Evolutionary conservation across 1,139 yeast genomes (phyloP).

Genomic region (Citeromyces hawaiiensis): DNA sequence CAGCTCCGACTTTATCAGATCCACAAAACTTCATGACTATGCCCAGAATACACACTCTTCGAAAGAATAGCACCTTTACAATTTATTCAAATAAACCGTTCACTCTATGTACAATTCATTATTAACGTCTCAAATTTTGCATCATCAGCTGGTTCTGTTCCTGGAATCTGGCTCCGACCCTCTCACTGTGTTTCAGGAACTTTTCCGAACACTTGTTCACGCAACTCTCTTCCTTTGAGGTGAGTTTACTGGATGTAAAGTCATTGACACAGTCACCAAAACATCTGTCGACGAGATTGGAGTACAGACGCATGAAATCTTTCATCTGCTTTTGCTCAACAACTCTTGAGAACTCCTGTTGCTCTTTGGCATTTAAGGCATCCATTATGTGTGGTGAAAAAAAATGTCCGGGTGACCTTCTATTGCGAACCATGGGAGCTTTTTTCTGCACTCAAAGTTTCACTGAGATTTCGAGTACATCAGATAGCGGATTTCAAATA

Average conservation of each 20-base stretch:
- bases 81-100: no score
- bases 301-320: conserved; percentile 94
- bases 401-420: neutral
- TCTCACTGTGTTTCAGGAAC: conserved; percentile 94
- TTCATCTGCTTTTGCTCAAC: conserved; percentile 98
- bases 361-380: conserved; percentile 81
- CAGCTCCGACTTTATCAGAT: no score
- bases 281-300: conserved; percentile 91
- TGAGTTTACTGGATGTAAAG: conserved; percentile 82
- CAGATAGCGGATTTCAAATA: no score
- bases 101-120: no score
- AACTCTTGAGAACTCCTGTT: conserved; percentile 88
- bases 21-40: no score
- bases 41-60: no score
- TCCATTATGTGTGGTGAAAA: conserved; percentile 33
- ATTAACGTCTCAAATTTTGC: conserved; percentile 25
- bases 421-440: no score
- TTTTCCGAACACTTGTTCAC: conserved; percentile 90
- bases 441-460: no score
- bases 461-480: no score
- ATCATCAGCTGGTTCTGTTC: conserved; percentile 68
- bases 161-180: conserved; percentile 98
- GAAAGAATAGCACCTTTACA: no score
- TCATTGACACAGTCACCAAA: conserved; percentile 96
- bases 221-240: conserved; percentile 76